Percentiles rank a stretch among this genome's conserved stretches.
Conservation (phyloP, 805 yeast genomes). For the Ogataea methylovora region DNA sequence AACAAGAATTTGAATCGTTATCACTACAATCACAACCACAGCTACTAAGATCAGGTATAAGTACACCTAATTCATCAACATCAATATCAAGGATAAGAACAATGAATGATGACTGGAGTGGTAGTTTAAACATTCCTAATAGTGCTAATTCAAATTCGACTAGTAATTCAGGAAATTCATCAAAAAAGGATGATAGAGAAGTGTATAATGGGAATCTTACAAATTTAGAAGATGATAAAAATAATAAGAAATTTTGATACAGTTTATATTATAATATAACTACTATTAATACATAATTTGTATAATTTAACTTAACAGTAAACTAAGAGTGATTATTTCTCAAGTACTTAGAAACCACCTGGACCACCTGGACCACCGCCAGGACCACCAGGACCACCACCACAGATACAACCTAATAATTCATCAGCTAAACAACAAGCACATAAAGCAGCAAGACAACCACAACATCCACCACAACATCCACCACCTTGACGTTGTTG, state of each 20-base stretch:
- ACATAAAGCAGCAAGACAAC: constrained; percentile 4
- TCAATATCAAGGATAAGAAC: constrained; percentile 1
- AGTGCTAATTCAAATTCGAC: not conserved
- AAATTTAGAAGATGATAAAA: constrained; percentile 42
- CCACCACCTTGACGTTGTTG: constrained; percentile 12
- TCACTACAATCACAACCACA: not conserved
- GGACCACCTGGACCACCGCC: not conserved
- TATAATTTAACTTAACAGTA: not conserved
- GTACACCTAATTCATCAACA: not conserved
- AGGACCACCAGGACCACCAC: not conserved
- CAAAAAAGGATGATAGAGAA: constrained; percentile 25
- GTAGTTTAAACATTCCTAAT: not conserved
- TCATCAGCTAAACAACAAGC: constrained; percentile 1
- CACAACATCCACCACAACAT: constrained; percentile 8
- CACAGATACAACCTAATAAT: not conserved
- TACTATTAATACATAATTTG: not conserved
- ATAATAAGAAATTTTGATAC: constrained; percentile 9
- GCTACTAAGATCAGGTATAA: too few relatives aligned
- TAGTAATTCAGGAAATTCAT: not conserved
- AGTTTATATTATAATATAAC: not conserved
- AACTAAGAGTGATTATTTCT: not conserved
- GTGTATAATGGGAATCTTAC: constrained; percentile 54
- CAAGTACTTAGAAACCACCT: not conserved
- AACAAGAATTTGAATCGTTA: not conserved
- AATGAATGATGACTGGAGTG: constrained; percentile 9